phyloP scores from a whole-genome alignment of 2,329 filamentous ascomycete species.

The Parascedosporium putredinis region DNA sequence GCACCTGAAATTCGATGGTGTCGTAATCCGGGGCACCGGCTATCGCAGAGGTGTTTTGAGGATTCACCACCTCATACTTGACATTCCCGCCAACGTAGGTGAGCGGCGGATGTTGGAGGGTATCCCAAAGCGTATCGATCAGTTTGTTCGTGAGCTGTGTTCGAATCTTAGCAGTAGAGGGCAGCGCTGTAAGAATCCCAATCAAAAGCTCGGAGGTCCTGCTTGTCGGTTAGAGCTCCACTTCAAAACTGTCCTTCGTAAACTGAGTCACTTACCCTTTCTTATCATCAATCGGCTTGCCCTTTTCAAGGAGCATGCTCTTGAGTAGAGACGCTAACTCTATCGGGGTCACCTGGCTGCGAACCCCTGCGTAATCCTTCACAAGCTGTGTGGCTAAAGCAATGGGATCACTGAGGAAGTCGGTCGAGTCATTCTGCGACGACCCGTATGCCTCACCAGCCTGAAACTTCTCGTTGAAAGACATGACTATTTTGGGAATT shows the following conservation, averaged over 20 bases:
- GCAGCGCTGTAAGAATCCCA: slow-evolving; percentile 27
- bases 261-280: slow-evolving; percentile 22
- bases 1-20: slow-evolving; percentile 23
- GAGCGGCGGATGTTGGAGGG: slow-evolving; percentile 42
- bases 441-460: slow-evolving; percentile 26
- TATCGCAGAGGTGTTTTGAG: slow-evolving; percentile 21
- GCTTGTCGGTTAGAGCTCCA: background rate
- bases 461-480: slow-evolving; percentile 25
- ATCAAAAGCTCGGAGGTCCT: slow-evolving; percentile 30
- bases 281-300: slow-evolving; percentile 48
- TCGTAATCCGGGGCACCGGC: slow-evolving; percentile 21
- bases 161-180: slow-evolving; percentile 22
- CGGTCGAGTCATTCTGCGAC: slow-evolving; percentile 14
- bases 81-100: slow-evolving; percentile 30
- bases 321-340: slow-evolving; percentile 23
- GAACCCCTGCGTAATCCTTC: slow-evolving; percentile 20
- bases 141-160: slow-evolving; percentile 35
- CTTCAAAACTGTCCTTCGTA: slow-evolving; percentile 11
- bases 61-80: slow-evolving; percentile 25
- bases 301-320: slow-evolving; percentile 23
- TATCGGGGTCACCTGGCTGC: slow-evolving; percentile 17
- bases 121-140: slow-evolving; percentile 42
- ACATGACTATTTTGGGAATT: no score
- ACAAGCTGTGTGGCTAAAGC: slow-evolving; percentile 23
- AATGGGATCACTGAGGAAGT: slow-evolving; percentile 21